A percentile compares a stretch with the other conserved stretches of the same genome.
Evolutionary conservation across 208 protist genomes (phyloP).

Genomic region (Wallacemonas rigidus): DNA sequence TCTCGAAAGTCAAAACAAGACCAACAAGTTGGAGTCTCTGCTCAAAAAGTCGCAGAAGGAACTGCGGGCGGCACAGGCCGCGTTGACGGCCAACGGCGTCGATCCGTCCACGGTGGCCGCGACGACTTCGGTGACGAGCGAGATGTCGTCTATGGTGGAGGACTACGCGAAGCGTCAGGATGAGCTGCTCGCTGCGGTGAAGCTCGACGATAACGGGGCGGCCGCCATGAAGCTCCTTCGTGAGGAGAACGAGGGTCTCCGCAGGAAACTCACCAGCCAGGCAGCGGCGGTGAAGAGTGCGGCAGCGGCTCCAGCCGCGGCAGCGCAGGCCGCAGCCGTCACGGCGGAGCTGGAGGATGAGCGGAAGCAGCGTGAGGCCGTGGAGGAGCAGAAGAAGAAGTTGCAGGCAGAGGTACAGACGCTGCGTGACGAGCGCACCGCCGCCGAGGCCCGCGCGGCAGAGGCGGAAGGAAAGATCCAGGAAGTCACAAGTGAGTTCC

Average conservation of each 20-base stretch:
- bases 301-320: constrained; percentile 11
- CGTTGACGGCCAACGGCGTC: constrained; percentile 10
- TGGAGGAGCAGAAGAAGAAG: constrained; percentile 38
- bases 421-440: constrained; percentile 46
- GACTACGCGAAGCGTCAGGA: constrained; percentile 39
- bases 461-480: constrained; percentile 51
- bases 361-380: constrained; percentile 26
- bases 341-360: constrained; percentile 58
- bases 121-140: constrained; percentile 23
- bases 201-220: constrained; percentile 47
- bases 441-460: constrained; percentile 35
- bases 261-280: constrained; percentile 22
- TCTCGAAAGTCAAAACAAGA: constrained; percentile 28
- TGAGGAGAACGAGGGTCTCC: constrained; percentile 48
- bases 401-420: constrained; percentile 64
- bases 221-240: constrained; percentile 39
- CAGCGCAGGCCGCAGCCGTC: constrained; percentile 6
- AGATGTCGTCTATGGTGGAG: constrained; percentile 14
- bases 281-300: constrained; percentile 1
- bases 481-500: constrained; percentile 57
- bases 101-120: constrained; percentile 11
- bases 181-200: constrained; percentile 52
- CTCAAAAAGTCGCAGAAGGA: constrained; percentile 27
- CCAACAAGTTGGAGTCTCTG: constrained; percentile 30
- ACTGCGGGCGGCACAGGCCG: constrained; percentile 22